phyloP scores from a whole-genome alignment of 2,329 filamentous ascomycete genomes.

The Venturia oleaginea region DNA sequence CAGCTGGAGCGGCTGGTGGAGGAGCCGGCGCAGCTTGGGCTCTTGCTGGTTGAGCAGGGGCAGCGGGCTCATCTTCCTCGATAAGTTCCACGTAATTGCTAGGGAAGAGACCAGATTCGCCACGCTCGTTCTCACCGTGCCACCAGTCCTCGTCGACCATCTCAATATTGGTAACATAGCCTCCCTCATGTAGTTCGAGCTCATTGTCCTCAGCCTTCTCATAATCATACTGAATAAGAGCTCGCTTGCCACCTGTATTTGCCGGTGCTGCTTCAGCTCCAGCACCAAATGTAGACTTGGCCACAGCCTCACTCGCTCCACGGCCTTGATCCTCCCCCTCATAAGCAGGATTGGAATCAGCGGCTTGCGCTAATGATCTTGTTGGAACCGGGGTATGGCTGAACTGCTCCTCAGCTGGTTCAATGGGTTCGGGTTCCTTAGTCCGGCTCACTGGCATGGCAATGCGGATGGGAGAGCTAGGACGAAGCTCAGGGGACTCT shows the following conservation, averaged over 20 bases:
- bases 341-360: conserved; percentile 53
- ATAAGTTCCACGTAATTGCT: conserved; percentile 93
- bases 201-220: conserved; percentile 98
- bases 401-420: conserved; percentile 42
- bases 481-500: conserved; percentile 28
- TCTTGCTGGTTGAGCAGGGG: conserved; percentile 27
- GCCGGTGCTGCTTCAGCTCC: conserved; percentile 31
- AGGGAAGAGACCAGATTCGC: conserved; percentile 85
- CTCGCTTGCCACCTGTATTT: conserved; percentile 52
- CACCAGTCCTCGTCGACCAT: conserved; percentile 99
- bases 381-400: conserved; percentile 53
- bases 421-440: conserved; percentile 36
- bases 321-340: conserved; percentile 48
- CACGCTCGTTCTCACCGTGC: conserved; percentile 81
- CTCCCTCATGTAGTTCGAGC: conserved; percentile 80
- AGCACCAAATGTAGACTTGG: conserved; percentile 34
- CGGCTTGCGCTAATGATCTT: conserved; percentile 53
- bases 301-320: conserved; percentile 40
- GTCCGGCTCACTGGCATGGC: conserved; percentile 74
- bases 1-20: conserved; percentile 21
- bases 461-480: conserved; percentile 70
- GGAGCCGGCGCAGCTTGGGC: conserved; percentile 29
- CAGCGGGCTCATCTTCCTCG: conserved; percentile 45
- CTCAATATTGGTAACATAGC: conserved; percentile 83
- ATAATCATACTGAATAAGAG: conserved; percentile 86